phyloP scores from a whole-genome alignment of 2,329 filamentous ascomycete species.

The Ustilaginoidea virens region DNA sequence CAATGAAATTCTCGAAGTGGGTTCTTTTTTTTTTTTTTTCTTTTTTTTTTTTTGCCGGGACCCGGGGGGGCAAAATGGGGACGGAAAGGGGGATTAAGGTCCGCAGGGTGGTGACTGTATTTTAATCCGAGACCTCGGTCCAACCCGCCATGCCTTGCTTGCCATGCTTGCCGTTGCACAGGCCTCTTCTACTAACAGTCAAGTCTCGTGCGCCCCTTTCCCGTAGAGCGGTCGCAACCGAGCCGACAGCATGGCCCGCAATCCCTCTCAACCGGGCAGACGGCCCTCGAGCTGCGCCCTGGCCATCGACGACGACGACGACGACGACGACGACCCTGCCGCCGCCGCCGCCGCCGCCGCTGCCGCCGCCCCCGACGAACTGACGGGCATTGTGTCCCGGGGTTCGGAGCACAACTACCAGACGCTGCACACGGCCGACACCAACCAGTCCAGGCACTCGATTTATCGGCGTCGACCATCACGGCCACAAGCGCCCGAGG shows the following conservation, averaged over 20 bases:
- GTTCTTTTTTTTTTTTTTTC: conserved; percentile 8
- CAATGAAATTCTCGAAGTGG: conserved; percentile 30
- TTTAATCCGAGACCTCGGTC: no score
- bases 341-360: no score
- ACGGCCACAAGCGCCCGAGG: conserved; percentile 7
- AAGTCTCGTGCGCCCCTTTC: background rate
- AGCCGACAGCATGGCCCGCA: conserved; percentile 23
- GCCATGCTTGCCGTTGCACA: no score
- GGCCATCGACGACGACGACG: conserved; percentile 8
- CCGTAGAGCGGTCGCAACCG: conserved; percentile 25
- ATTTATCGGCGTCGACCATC: conserved; percentile 6
- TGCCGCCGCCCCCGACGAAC: conserved; percentile 22
- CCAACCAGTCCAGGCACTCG: conserved; percentile 4
- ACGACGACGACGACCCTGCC: no score
- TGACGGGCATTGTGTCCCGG: conserved; percentile 22
- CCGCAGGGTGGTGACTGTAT: no score
- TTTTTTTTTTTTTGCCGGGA: background rate
- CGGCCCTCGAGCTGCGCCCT: background rate
- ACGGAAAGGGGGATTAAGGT: no score
- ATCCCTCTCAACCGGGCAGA: conserved; percentile 7
- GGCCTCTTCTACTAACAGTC: no score
- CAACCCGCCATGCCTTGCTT: no score
- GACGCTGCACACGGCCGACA: conserved; percentile 14
- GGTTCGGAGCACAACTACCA: conserved; percentile 24
- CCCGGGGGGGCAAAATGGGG: no score